Evolutionary conservation across 768 basidiomycete species (phyloP), one percentile per base, ranked within the genome.

Genomic region (Naganishia antarctica): DNA sequence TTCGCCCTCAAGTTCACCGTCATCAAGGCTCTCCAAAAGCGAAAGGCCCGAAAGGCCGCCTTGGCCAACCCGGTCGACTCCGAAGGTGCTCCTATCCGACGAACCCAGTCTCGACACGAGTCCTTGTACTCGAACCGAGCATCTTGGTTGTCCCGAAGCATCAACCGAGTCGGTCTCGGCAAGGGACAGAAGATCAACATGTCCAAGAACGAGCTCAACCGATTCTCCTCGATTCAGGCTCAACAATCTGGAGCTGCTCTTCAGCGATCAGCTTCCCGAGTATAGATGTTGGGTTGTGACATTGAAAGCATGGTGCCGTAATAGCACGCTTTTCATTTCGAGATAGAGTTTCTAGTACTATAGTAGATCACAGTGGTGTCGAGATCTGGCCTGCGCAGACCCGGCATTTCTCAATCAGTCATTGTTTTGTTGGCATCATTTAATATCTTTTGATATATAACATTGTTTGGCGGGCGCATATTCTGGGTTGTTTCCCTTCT

Each of bases 111-210:
- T 1, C 90, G 93, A 71, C 89, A 93, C 81, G 90, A 92, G 79
- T 89, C 88, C 12, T 78, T 94, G 70, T 97, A 96, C 84, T 89
- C 89, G 60, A 96, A 96, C 79, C 90, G 93, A 83, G 89, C 90
- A 60, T 85, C 84, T 68, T 98, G 97, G 84, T 86, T 98, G 75
- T 86, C 86, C 71, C 87, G 90, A 65, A 90, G 90, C 60, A 87
- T 84, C 63, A 84, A 87, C 79, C 88, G 88, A 80, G 89, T 93
- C 74, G 90, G 91, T 66, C 91, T 96, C 77, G 87, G 88, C 64
- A 74, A 73, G 59, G 83, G 84, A 71, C 71, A 78, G 69, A 79
- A 78, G 76, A 75, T 80, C 66, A 70, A 73, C 46, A 79, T 77
- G 76, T 74, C 71, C 40, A 87, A 73, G 66, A 73, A 73, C 70